A percentile compares a stretch with the other conserved stretches of the same genome.
These are phyloP conservation scores for Aspergillus vadensis DNA, from an alignment of 2,329 filamentous ascomycete genomes.

Conservation along the genomic window DNA sequence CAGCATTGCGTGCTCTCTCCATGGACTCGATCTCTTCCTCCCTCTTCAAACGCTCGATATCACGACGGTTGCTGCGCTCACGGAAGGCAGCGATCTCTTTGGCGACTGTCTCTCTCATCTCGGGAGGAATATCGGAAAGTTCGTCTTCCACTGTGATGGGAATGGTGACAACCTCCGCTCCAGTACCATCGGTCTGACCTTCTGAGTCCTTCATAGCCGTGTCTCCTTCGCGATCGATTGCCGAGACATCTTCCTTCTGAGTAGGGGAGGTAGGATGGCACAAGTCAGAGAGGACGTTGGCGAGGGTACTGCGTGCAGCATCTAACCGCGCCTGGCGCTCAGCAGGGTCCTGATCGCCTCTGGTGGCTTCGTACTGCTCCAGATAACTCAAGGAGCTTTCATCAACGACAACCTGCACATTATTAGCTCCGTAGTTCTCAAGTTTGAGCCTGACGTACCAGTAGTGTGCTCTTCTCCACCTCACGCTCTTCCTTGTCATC, in stretches of 20 bases:
- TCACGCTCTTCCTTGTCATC: conserved; percentile 48
- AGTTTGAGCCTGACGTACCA: conserved; percentile 48
- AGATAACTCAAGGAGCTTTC: conserved; percentile 80
- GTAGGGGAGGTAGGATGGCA: conserved; percentile 64
- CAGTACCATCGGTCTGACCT: conserved; percentile 57
- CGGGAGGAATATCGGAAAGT: conserved; percentile 88
- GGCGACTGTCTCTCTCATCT: conserved; percentile 93
- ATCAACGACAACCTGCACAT: conserved; percentile 67
- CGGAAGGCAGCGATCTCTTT: conserved; percentile 93
- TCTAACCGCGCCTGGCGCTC: conserved; percentile 69
- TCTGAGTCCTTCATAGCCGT: conserved; percentile 66
- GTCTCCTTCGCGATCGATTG: conserved; percentile 67
- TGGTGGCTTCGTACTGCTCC: conserved; percentile 73
- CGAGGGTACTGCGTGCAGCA: conserved; percentile 67
- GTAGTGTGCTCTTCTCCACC: conserved; percentile 69
- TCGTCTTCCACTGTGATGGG: conserved; percentile 87
- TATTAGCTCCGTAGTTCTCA: neutral
- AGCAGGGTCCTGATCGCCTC: conserved; percentile 63
- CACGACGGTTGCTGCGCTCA: conserved; percentile 83
- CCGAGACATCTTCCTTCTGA: conserved; percentile 48
- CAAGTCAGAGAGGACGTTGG: conserved; percentile 68
- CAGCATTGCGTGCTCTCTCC: conserved; percentile 73
- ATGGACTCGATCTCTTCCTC: conserved; percentile 92
- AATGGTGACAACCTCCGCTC: conserved; percentile 86
- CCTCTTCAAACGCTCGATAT: conserved; percentile 80